These are phyloP conservation scores for Boletus huronensis DNA, from an alignment of 768 basidiomycete genomes.

Conservation along the genomic window DNA sequence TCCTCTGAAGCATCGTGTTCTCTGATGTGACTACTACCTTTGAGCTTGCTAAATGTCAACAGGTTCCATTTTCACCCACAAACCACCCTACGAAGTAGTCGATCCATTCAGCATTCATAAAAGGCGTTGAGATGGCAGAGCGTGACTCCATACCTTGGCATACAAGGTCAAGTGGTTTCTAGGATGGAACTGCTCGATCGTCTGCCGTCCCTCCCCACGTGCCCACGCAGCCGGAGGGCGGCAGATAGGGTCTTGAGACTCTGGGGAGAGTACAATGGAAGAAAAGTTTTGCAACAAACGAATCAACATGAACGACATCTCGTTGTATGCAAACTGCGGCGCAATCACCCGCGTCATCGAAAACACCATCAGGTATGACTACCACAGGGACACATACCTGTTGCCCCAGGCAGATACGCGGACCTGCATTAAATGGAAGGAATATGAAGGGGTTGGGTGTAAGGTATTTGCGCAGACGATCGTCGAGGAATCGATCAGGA, in stretches of 20 bases:
- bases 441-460: conserved; percentile 41
- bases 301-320: conserved; percentile 33
- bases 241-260: conserved; percentile 26
- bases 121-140: background rate
- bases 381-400: conserved; percentile 25
- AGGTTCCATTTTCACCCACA: conserved; percentile 44
- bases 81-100: conserved; percentile 35
- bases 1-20: background rate
- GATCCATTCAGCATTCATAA: background rate
- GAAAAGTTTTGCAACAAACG: conserved; percentile 30
- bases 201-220: conserved; percentile 22
- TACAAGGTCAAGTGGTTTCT: conserved; percentile 33
- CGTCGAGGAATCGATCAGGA: conserved; percentile 41
- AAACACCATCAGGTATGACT: background rate
- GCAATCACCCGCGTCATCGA: background rate
- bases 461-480: conserved; percentile 33
- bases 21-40: background rate
- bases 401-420: conserved; percentile 37
- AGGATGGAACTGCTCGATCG: conserved; percentile 25
- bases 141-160: conserved; percentile 32
- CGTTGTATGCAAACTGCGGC: conserved; percentile 34
- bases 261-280: conserved; percentile 19
- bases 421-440: conserved; percentile 42
- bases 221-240: conserved; percentile 31
- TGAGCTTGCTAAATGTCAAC: conserved; percentile 12